phyloP scores from a whole-genome alignment of 352 stramenopile genomes.

The Albugo candida region DNA sequence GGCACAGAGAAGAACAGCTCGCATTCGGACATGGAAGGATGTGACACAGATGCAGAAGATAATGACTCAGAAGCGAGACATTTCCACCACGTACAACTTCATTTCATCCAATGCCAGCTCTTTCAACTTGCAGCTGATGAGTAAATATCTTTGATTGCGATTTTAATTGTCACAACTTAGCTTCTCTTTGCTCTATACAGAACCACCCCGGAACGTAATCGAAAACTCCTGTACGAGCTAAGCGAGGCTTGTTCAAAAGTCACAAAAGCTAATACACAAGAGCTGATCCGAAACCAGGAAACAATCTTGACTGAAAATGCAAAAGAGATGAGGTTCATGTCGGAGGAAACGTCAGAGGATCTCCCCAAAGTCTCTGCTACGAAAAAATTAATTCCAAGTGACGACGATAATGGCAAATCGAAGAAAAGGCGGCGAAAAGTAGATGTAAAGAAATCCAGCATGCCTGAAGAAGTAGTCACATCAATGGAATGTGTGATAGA shows the following conservation, averaged over 20 bases:
- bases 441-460: neutral
- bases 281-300: slow-evolving; percentile 18
- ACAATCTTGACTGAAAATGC: slow-evolving; percentile 4
- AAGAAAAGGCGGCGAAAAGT: neutral
- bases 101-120: slow-evolving; percentile 54
- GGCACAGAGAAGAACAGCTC: slow-evolving; percentile 15
- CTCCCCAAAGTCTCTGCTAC: neutral
- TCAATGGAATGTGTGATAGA: neutral
- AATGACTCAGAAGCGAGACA: slow-evolving; percentile 32
- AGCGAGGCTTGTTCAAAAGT: slow-evolving; percentile 50
- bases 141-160: slow-evolving; percentile 11
- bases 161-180: neutral
- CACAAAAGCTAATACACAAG: slow-evolving; percentile 61
- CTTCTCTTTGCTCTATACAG: slow-evolving; percentile 7
- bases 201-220: slow-evolving; percentile 61
- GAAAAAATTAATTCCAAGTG: slow-evolving; percentile 1
- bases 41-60: slow-evolving; percentile 19
- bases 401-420: slow-evolving; percentile 1
- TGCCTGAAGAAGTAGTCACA: neutral
- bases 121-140: slow-evolving; percentile 57
- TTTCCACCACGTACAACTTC: slow-evolving; percentile 42
- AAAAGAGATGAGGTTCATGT: slow-evolving; percentile 7
- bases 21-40: slow-evolving; percentile 5
- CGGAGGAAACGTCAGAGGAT: slow-evolving; percentile 14
- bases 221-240: slow-evolving; percentile 48